Conservation (phyloP, 2,329 filamentous ascomycete species). For the Aspergillus arachidicola region DNA sequence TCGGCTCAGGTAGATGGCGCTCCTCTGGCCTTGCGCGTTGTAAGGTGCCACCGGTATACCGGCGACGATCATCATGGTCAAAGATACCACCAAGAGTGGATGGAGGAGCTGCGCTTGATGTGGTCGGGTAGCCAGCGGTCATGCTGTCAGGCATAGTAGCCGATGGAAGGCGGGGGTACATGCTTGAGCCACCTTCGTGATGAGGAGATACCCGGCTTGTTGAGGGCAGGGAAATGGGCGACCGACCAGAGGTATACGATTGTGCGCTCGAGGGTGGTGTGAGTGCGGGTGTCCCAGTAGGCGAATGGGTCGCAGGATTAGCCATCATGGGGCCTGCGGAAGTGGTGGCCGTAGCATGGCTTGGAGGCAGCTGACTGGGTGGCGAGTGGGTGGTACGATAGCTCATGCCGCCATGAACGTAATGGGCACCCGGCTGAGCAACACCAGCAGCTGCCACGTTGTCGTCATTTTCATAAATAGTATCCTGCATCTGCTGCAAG, state of each 20-base stretch:
- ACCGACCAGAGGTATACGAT: constrained; percentile 65
- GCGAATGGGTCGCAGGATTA: constrained; percentile 45
- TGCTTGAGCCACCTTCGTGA: constrained; percentile 50
- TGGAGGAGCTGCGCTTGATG: constrained; percentile 59
- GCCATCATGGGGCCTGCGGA: constrained; percentile 43
- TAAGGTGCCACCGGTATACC: constrained; percentile 63
- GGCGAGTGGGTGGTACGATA: constrained; percentile 63
- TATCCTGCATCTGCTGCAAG: constrained; percentile 92
- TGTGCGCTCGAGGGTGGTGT: constrained; percentile 65
- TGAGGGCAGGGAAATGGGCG: constrained; percentile 58
- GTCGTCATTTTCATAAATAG: constrained; percentile 89
- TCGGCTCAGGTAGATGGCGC: constrained; percentile 32
- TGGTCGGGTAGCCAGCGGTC: constrained; percentile 52
- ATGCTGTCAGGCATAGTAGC: constrained; percentile 61
- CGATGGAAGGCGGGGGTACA: constrained; percentile 66
- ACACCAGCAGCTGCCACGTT: constrained; percentile 78
- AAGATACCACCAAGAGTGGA: constrained; percentile 63
- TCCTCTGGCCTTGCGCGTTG: constrained; percentile 55
- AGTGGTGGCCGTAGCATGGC: constrained; percentile 43
- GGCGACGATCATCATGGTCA: constrained; percentile 61
- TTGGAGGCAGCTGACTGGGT: constrained; percentile 44
- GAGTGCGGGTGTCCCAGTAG: constrained; percentile 61
- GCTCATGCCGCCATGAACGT: constrained; percentile 55
- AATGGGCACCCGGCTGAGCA: constrained; percentile 72
- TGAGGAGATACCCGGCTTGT: constrained; percentile 53